phyloP scores from a whole-genome alignment of 768 basidiomycete species.

The Lactarius deliciosus region DNA sequence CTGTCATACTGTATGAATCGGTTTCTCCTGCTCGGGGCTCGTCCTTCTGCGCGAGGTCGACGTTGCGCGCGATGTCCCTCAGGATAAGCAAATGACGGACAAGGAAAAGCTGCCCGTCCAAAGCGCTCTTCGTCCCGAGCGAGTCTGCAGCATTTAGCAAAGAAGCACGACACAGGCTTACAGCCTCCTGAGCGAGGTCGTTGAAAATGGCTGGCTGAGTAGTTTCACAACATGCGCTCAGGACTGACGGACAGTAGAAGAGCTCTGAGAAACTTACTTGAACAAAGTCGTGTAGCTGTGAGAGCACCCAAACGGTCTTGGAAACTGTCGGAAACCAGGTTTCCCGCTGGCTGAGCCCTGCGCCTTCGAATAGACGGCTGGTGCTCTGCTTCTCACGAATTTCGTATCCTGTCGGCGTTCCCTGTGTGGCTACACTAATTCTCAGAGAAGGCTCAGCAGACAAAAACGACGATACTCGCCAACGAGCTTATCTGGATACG shows the following conservation, averaged over 20 bases:
- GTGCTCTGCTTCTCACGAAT: slow-evolving; percentile 68
- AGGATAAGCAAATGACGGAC: slow-evolving; percentile 87
- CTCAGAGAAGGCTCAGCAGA: neutral
- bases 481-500: slow-evolving; percentile 81
- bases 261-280: slow-evolving; percentile 55
- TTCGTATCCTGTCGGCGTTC: slow-evolving; percentile 44
- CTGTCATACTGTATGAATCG: slow-evolving; percentile 57
- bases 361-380: slow-evolving; percentile 66
- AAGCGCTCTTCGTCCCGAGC: slow-evolving; percentile 50
- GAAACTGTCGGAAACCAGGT: slow-evolving; percentile 91
- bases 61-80: slow-evolving; percentile 82
- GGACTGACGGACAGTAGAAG: neutral
- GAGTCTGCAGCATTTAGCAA: slow-evolving; percentile 70
- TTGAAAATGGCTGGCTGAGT: slow-evolving; percentile 89
- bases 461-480: slow-evolving; percentile 43
- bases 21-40: slow-evolving; percentile 41
- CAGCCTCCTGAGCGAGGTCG: slow-evolving; percentile 93
- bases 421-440: slow-evolving; percentile 43
- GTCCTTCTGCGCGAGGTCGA: slow-evolving; percentile 58
- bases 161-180: slow-evolving; percentile 78
- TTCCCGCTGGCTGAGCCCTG: slow-evolving; percentile 70
- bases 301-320: slow-evolving; percentile 89
- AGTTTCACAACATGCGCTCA: neutral
- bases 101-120: slow-evolving; percentile 85
- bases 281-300: slow-evolving; percentile 87